These are phyloP conservation scores for Gracilaria caudata DNA, from an alignment of 23 red algal species.

Conservation along the genomic window DNA sequence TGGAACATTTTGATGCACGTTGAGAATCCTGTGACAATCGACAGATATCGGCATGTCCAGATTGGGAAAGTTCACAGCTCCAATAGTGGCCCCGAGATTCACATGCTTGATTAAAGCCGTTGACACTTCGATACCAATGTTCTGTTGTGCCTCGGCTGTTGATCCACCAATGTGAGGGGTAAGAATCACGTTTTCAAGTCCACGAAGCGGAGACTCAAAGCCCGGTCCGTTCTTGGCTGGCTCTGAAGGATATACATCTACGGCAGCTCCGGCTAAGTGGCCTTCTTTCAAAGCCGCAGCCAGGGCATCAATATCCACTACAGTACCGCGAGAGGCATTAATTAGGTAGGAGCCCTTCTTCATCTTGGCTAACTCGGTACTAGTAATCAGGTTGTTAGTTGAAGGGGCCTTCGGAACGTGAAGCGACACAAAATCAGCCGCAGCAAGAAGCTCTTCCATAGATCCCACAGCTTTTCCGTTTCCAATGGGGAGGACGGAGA, in stretches of 20 bases:
- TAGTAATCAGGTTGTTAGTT: slow-evolving; percentile 77
- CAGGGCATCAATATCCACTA: slow-evolving; percentile 80
- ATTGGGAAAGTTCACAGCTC: slow-evolving; percentile 91
- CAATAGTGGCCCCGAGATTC: slow-evolving; percentile 73
- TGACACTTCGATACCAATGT: slow-evolving; percentile 88
- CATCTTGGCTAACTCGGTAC: slow-evolving; percentile 68
- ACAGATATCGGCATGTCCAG: slow-evolving; percentile 70
- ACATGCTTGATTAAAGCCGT: slow-evolving; percentile 71
- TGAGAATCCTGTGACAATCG: slow-evolving; percentile 82
- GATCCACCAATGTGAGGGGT: slow-evolving; percentile 88
- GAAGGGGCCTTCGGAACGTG: slow-evolving; percentile 83
- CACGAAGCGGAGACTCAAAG: slow-evolving; percentile 73
- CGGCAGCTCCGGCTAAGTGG: slow-evolving; percentile 78
- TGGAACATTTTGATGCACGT: slow-evolving; percentile 82
- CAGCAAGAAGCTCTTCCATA: slow-evolving; percentile 67
- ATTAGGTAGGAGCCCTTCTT: slow-evolving; percentile 83
- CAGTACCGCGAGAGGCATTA: slow-evolving; percentile 85
- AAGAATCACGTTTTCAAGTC: slow-evolving; percentile 73
- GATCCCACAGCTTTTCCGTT: slow-evolving; percentile 55
- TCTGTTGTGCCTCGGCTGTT: slow-evolving; percentile 84
- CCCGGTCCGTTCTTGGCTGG: slow-evolving; percentile 85
- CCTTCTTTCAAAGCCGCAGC: slow-evolving; percentile 64
- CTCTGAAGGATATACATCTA: slow-evolving; percentile 85
- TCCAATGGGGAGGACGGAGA: slow-evolving; percentile 75
- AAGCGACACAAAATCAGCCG: slow-evolving; percentile 77